Base-by-base conservation (phyloP, 2,329 filamentous ascomycete genomes). In the Dothideomycetidae sp. region DNA sequence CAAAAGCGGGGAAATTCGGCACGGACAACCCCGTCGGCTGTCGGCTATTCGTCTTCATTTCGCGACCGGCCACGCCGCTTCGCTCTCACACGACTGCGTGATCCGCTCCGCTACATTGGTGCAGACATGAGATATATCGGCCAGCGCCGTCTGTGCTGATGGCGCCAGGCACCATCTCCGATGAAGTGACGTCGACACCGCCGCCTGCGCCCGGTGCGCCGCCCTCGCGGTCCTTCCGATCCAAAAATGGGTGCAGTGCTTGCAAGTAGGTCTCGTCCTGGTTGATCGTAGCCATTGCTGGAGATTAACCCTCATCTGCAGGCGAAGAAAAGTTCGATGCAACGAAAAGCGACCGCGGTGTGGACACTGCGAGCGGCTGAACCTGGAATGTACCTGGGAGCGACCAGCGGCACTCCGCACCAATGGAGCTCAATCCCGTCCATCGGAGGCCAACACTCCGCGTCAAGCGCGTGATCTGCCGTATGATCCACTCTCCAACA, bases 251-350 rank as follows among this genome's bases (percentile, higher is more conserved):
- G n/a, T 26, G 21, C 21, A n/a, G 7, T 7, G 21, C 21, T 26
- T 26, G 21, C 21, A 26, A 26, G 21, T 26, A 26, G 7, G 21
- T 7, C 21, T 7, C 21, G 21, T 7, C 21, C 21, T n/a, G n/a
- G 7, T n/a, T 7, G 7, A n/a, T 26, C 21, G n/a, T 26, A n/a
- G 7, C n/a, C 21, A 26, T 26, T n/a, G 21, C 21, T 26, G 21
- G n/a, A 28, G 23, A n/a, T 28, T 10, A 28, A 10, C n/a, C 23
- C 14, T 10, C 23, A 7, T 26, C 7, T 43, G 64, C 15, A 39
- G 62, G 42, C 62, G 63, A 16, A 59, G 63, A 41, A 69, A 68
- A 52, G 67, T 67, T 47, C 62, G 64, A 43, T 70, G 66, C 49
- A 62, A 68, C 47, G 65, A 70, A 51, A 59, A 62, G 43, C 59